Conservation (phyloP, 495 filamentous ascomycete genomes). For the Diplogelasinospora grovesii region DNA sequence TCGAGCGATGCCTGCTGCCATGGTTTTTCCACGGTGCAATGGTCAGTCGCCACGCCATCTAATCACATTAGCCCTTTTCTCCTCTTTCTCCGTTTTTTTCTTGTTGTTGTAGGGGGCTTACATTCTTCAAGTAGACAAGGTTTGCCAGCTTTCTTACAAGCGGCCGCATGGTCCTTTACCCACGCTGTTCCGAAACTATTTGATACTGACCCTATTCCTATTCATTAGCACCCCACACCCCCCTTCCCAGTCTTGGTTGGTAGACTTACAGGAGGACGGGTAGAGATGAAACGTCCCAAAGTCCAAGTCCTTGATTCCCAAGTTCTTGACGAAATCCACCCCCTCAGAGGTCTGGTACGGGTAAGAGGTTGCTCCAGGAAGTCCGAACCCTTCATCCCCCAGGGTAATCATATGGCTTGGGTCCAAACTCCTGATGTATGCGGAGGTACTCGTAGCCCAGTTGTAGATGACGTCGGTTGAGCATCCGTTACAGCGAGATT, state of each 20-base stretch:
- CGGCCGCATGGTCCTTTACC: conserved; percentile 51
- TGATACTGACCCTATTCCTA: conserved; percentile 30
- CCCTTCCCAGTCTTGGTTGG: too few species aligned
- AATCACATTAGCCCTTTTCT: too few species aligned
- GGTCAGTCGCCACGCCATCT: conserved; percentile 41
- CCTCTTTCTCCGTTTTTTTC: too few species aligned
- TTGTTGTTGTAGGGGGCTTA: conserved; percentile 9
- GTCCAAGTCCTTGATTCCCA: conserved; percentile 46
- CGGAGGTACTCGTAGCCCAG: conserved; percentile 54
- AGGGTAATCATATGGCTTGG: conserved; percentile 59
- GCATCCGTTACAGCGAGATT: conserved; percentile 61
- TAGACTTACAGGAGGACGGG: conserved; percentile 36
- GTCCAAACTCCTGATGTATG: conserved; percentile 60
- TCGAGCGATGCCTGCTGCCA: conserved; percentile 52
- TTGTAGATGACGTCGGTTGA: conserved; percentile 49
- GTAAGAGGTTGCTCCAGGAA: conserved; percentile 42
- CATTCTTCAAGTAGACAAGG: conserved; percentile 60
- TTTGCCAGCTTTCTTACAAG: conserved; percentile 49
- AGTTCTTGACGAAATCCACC: conserved; percentile 51
- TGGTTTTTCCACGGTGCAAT: conserved; percentile 36
- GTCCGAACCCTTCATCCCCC: conserved; percentile 52
- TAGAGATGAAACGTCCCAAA: conserved; percentile 63
- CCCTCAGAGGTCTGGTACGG: conserved; percentile 52
- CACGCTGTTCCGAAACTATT: conserved; percentile 44
- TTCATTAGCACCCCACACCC: too few species aligned